Evolutionary conservation across 139 green algal species (phyloP).

Genomic region (Auxenochlorella pyrenoidosa): DNA sequence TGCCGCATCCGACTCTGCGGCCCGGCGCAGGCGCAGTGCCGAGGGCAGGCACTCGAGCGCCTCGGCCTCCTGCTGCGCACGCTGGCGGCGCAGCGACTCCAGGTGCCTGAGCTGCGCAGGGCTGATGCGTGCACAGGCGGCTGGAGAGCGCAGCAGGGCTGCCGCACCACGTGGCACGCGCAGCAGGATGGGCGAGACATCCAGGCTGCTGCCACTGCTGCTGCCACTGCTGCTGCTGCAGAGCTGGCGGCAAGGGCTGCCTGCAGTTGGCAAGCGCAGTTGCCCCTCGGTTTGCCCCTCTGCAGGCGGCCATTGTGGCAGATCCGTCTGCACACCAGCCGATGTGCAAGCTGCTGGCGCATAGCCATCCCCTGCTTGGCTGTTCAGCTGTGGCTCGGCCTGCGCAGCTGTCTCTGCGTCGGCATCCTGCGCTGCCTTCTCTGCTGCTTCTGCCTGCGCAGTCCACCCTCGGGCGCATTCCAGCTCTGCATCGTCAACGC

Average conservation of each 20-base stretch:
- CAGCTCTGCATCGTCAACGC: not conserved
- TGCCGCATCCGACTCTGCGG: too few species aligned
- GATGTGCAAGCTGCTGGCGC: not conserved
- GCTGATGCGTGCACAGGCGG: not conserved
- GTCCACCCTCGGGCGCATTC: too few species aligned
- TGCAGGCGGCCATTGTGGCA: too few species aligned
- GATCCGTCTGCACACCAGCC: not conserved
- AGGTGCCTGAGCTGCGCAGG: not conserved
- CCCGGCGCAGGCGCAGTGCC: not conserved
- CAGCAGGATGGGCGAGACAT: not conserved
- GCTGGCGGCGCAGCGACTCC: not conserved
- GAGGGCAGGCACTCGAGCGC: conserved; percentile 1
- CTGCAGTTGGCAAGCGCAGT: not conserved
- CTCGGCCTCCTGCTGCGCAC: not conserved
- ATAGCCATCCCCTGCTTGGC: not conserved
- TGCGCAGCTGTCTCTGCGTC: not conserved
- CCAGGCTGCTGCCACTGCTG: conserved; percentile 13
- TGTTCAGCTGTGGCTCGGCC: not conserved
- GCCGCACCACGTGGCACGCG: not conserved
- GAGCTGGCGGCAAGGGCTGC: not conserved
- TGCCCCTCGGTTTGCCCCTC: too few species aligned
- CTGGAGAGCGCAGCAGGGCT: not conserved
- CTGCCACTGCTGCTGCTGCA: not conserved
- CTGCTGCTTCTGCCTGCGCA: not conserved
- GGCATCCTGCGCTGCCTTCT: not conserved